A percentile compares a stretch with the other conserved stretches of the same genome.
Evolutionary conservation across 345 rosid species (phyloP).

Genomic region (Brassica carinata): DNA sequence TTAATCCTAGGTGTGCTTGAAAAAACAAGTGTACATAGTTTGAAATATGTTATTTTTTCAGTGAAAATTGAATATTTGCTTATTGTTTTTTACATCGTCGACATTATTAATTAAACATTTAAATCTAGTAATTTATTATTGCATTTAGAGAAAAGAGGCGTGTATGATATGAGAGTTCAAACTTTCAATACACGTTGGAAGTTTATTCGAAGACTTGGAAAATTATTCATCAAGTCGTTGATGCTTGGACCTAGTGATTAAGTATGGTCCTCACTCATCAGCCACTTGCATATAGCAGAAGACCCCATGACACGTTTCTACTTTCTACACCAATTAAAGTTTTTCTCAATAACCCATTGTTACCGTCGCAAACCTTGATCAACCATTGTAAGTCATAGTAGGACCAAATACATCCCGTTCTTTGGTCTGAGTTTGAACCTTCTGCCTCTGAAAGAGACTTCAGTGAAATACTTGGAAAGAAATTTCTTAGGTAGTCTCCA

Average conservation of each 20-base stretch:
- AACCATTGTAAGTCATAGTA: neutral
- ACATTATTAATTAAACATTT: neutral
- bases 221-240: constrained; percentile 11
- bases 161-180: neutral
- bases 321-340: constrained; percentile 19
- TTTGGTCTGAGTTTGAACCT: neutral
- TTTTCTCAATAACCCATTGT: neutral
- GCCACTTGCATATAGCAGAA: constrained; percentile 3
- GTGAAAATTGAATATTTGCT: constrained; percentile 23
- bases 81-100: constrained; percentile 9
- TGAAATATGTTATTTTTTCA: constrained; percentile 25
- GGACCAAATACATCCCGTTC: neutral
- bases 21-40: constrained; percentile 28
- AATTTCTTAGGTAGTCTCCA: neutral
- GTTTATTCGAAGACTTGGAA: constrained; percentile 17
- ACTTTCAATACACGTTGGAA: constrained; percentile 9
- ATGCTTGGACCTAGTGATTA: constrained; percentile 18
- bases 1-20: constrained; percentile 72
- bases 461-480: neutral
- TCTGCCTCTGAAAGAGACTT: neutral
- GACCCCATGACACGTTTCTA: constrained; percentile 21
- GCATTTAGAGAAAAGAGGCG: neutral
- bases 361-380: neutral
- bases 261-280: neutral
- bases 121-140: constrained; percentile 28